Percentiles rank a stretch among this genome's conserved stretches.
These are phyloP conservation scores for Aspergillus olivimuriae DNA, from an alignment of 495 filamentous ascomycete genomes.

Conservation along the genomic window DNA sequence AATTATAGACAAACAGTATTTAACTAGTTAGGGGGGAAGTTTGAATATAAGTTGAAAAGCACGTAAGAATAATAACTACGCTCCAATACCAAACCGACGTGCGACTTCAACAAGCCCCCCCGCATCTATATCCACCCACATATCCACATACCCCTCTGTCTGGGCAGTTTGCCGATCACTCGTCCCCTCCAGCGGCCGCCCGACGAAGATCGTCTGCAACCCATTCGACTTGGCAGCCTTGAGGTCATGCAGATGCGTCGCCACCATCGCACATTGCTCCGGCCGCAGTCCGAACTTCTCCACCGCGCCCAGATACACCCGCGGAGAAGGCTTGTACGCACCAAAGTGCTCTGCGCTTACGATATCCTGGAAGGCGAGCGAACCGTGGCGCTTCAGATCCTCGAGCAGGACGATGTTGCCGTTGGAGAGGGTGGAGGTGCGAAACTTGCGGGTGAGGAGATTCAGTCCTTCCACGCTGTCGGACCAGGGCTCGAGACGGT, in stretches of 20 bases:
- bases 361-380: constrained; percentile 55
- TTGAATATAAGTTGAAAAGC: too few relatives aligned
- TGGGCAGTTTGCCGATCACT: constrained; percentile 16
- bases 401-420: constrained; percentile 60
- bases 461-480: constrained; percentile 54
- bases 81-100: constrained; percentile 20
- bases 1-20: too few relatives aligned
- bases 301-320: constrained; percentile 63
- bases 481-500: constrained; percentile 61
- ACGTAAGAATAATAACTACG: neutral
- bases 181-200: constrained; percentile 54
- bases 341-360: constrained; percentile 62
- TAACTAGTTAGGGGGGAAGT: too few relatives aligned
- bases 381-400: constrained; percentile 53
- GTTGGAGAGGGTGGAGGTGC: constrained; percentile 65
- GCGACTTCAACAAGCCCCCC: constrained; percentile 31
- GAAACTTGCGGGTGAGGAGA: constrained; percentile 46
- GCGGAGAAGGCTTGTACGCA: constrained; percentile 70
- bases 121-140: constrained; percentile 22
- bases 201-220: constrained; percentile 69
- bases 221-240: constrained; percentile 58
- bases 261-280: constrained; percentile 67
- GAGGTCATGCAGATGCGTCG: constrained; percentile 65
- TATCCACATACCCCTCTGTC: constrained; percentile 50
- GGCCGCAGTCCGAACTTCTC: constrained; percentile 49